Conservation (phyloP, 1,284 basidiomycete species). For the Heterobasidion annosum region DNA sequence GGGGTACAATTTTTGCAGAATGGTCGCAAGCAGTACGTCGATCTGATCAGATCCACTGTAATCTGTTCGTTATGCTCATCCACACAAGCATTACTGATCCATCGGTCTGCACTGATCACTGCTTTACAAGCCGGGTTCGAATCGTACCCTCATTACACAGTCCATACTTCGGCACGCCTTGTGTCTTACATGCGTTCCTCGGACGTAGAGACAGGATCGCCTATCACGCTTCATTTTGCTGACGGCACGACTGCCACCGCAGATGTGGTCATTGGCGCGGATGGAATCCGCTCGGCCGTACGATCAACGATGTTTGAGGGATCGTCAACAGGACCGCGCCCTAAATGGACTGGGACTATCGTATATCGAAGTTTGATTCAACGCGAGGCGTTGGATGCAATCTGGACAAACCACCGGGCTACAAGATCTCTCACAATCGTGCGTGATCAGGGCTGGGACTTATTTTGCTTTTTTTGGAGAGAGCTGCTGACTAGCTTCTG, state of each 20-base stretch:
- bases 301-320: background rate
- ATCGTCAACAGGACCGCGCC: slow-evolving; percentile 4
- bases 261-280: slow-evolving; percentile 1
- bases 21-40: too few species aligned
- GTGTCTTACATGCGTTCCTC: background rate
- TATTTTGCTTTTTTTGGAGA: background rate
- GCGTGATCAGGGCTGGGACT: background rate
- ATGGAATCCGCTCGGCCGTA: slow-evolving; percentile 1
- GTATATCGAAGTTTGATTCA: slow-evolving; percentile 30
- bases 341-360: slow-evolving; percentile 33
- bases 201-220: background rate
- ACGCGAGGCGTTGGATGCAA: slow-evolving; percentile 20
- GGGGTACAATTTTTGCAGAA: too few species aligned
- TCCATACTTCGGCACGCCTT: background rate
- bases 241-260: background rate
- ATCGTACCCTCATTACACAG: background rate
- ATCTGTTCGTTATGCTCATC: too few species aligned
- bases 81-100: background rate
- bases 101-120: background rate
- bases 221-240: background rate
- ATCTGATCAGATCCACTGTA: too few species aligned
- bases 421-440: background rate
- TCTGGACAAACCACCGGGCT: background rate
- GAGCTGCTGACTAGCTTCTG: background rate
- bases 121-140: background rate